Evolutionary conservation across 306 rosid species (phyloP).

Genomic region (Corylus avellana): DNA sequence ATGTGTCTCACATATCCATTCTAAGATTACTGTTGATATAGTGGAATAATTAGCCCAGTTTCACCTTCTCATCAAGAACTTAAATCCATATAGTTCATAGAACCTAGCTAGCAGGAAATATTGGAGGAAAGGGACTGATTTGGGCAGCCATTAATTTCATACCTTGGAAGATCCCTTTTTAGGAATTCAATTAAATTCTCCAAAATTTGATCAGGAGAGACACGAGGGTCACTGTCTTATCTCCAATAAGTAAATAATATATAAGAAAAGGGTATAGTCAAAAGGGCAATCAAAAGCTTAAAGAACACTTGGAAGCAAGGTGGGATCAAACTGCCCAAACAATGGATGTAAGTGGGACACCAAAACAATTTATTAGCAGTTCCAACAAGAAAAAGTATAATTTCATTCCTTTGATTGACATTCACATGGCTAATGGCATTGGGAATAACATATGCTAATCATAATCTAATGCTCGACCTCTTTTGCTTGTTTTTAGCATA

Average conservation of each 20-base stretch:
- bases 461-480: constrained; percentile 59
- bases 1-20: constrained; percentile 15
- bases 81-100: too few species aligned
- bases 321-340: constrained; percentile 61
- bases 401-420: constrained; percentile 39
- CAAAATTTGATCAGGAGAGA: constrained; percentile 36
- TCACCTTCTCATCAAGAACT: background rate
- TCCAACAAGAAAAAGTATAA: constrained; percentile 23
- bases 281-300: constrained; percentile 56
- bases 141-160: too few species aligned
- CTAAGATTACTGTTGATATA: constrained; percentile 12
- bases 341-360: constrained; percentile 50
- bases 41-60: background rate
- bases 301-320: constrained; percentile 47
- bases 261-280: constrained; percentile 51
- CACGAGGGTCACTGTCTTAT: constrained; percentile 34
- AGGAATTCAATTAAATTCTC: constrained; percentile 17
- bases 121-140: too few species aligned
- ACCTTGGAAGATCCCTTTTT: too few species aligned
- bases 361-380: constrained; percentile 38
- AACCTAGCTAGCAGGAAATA: too few species aligned
- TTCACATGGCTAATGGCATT: constrained; percentile 61
- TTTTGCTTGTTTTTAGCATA: constrained; percentile 50
- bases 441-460: constrained; percentile 71
- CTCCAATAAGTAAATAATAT: constrained; percentile 42